Evolutionary conservation across 176 grass and related monocot genomes (phyloP), one percentile per base, ranked within the genome.

Genomic region (Triticum turgidum): DNA sequence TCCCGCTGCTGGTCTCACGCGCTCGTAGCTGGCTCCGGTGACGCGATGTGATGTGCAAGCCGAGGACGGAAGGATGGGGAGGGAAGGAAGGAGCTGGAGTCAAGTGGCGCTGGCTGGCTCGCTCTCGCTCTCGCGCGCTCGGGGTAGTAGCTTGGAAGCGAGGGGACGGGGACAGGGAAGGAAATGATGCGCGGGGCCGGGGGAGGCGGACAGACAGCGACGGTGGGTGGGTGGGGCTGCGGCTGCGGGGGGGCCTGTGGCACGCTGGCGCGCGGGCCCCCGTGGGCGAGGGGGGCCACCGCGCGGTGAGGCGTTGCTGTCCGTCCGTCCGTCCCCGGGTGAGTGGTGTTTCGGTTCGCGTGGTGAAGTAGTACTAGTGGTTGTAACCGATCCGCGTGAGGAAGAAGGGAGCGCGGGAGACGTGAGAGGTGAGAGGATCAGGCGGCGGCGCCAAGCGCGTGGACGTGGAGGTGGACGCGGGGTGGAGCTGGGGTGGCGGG

Each of bases 61-160:
- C 66, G 69, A 59, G 65, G 39, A 5, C 20, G 27, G 51, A 38
- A 25, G 41, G 76, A 38, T 65, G 15, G 1, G n/a, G 27, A 17
- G 9, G 7, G 38, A 24, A 45, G 25, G 24, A 41, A 8, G 8
- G 45, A 8, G 45, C 47, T 61, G 10, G 22, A 24, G 84, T 61
- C 47, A 32, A 24, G 61, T 61, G 66, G 81, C 73, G 67, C 76
- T 59, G 14, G 15, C 51, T 54, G 14, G 14, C 47, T 49, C 12
- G 11, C 42, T 45, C 42, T 37, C 35, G 5, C 37, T 42, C 41
- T 42, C 41, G 44, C 37, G 24, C 21, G 12, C 37, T 34, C 86
- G 5, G 67, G 45, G 34, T 82, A 18, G 51, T 90, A 37, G 90
- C 86, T 89, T 95, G 80, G 75, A 93, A 93, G 91, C 77, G 91